A percentile compares a stretch with the other conserved stretches of the same genome.
phyloP scores from a whole-genome alignment of 345 rosid genomes.

The Diplotaxis tenuifolia region DNA sequence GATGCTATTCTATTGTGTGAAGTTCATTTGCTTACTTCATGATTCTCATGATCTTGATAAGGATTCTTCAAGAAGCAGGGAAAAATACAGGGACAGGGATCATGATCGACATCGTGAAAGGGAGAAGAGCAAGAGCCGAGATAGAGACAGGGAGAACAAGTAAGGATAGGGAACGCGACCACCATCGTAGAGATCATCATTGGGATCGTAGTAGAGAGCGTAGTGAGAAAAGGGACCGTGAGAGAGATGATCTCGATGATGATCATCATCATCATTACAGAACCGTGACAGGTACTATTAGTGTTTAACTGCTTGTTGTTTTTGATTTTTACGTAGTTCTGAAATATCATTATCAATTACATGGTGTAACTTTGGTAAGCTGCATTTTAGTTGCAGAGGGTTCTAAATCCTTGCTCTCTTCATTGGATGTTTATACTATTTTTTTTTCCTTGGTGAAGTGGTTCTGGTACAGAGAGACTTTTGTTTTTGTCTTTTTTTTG shows the following conservation, averaged over 20 bases:
- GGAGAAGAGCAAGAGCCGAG: conserved; percentile 31
- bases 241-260: conserved; percentile 64
- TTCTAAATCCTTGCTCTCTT: conserved; percentile 38
- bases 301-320: conserved; percentile 55
- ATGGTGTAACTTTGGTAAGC: conserved; percentile 93
- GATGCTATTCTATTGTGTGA: not conserved
- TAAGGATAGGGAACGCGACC: conserved; percentile 43
- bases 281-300: conserved; percentile 58
- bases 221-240: conserved; percentile 70
- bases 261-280: conserved; percentile 49
- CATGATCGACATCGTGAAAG: not conserved
- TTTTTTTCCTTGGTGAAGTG: conserved; percentile 60
- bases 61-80: conserved; percentile 53
- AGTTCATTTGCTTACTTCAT: conserved; percentile 26
- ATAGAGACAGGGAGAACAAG: conserved; percentile 32
- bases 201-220: conserved; percentile 61
- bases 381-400: conserved; percentile 42
- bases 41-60: conserved; percentile 52
- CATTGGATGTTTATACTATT: conserved; percentile 45
- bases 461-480: conserved; percentile 81
- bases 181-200: conserved; percentile 55
- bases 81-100: conserved; percentile 33
- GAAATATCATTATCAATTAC: conserved; percentile 74
- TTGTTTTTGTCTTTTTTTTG: conserved; percentile 60
- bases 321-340: conserved; percentile 80